Percentiles rank a stretch among this genome's conserved stretches.
Conservation (phyloP, 2,329 filamentous ascomycete genomes). For the Aspergillus novofumigatus region DNA sequence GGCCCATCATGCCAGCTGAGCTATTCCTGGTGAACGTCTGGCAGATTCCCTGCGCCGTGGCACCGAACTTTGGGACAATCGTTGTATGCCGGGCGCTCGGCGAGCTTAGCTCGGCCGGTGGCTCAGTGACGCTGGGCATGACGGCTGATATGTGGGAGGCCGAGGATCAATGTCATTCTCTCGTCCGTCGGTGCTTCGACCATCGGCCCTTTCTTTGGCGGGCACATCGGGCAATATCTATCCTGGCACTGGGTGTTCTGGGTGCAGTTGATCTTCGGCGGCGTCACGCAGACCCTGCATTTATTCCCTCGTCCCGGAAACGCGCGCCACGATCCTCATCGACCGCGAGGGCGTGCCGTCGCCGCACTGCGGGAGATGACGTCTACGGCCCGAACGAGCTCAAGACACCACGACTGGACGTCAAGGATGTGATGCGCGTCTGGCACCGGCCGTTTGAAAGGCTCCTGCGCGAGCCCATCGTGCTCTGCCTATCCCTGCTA, state of each 20-base stretch:
- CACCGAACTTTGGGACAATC: conserved; percentile 67
- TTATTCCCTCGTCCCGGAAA: conserved; percentile 69
- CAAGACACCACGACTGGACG: conserved; percentile 55
- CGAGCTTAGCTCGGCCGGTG: conserved; percentile 66
- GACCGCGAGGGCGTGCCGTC: conserved; percentile 71
- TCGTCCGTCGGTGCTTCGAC: conserved; percentile 75
- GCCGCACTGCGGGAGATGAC: conserved; percentile 60
- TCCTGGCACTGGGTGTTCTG: conserved; percentile 76
- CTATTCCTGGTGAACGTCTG: conserved; percentile 74
- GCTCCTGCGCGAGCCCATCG: conserved; percentile 63
- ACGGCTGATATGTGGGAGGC: conserved; percentile 70
- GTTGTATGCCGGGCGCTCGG: conserved; percentile 66
- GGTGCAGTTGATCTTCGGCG: conserved; percentile 82
- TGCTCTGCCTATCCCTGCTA: conserved; percentile 56
- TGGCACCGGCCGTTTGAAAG: conserved; percentile 61
- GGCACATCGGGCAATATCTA: conserved; percentile 65
- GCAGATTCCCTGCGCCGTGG: conserved; percentile 67
- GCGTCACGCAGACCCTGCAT: conserved; percentile 63
- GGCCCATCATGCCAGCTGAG: conserved; percentile 71
- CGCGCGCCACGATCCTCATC: conserved; percentile 71
- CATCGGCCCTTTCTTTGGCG: conserved; percentile 72
- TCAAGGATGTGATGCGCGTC: conserved; percentile 54
- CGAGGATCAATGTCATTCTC: conserved; percentile 67
- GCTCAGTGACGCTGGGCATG: conserved; percentile 71
- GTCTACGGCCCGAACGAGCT: conserved; percentile 71